These are phyloP conservation scores for Rhodotorula graminis DNA, from an alignment of 768 basidiomycete species.

Conservation along the genomic window DNA sequence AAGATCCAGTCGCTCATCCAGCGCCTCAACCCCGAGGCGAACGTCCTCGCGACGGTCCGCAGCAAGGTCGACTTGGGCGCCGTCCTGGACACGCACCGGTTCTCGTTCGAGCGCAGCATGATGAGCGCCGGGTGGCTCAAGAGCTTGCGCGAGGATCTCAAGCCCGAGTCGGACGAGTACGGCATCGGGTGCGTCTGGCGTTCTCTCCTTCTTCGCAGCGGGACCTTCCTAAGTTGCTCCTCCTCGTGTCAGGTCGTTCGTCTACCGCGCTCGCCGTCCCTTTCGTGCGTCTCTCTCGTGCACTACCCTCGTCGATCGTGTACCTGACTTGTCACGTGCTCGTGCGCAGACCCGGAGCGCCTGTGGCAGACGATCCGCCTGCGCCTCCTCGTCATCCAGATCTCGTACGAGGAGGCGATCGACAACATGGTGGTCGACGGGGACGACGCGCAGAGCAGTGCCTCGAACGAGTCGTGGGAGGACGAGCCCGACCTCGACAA, in stretches of 20 bases:
- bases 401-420: slow-evolving; percentile 35
- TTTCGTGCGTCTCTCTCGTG: slow-evolving; percentile 35
- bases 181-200: slow-evolving; percentile 21
- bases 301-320: too few species aligned
- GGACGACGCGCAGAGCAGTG: slow-evolving; percentile 36
- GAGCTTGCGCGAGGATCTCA: slow-evolving; percentile 44
- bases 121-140: slow-evolving; percentile 44
- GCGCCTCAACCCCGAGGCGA: slow-evolving; percentile 45
- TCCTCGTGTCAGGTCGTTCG: slow-evolving; percentile 35
- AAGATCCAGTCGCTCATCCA: slow-evolving; percentile 41
- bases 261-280: slow-evolving; percentile 46
- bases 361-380: slow-evolving; percentile 45
- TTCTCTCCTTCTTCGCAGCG: not conserved
- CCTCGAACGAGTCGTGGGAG: slow-evolving; percentile 38
- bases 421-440: slow-evolving; percentile 35
- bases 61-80: slow-evolving; percentile 42
- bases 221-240: not conserved
- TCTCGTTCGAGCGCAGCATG: slow-evolving; percentile 44
- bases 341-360: slow-evolving; percentile 40
- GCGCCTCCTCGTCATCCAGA: slow-evolving; percentile 47
- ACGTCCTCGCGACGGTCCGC: slow-evolving; percentile 18
- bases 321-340: not conserved
- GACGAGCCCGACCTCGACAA: slow-evolving; percentile 18
- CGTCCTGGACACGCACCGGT: slow-evolving; percentile 45
- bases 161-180: slow-evolving; percentile 46